Evolutionary conservation across 768 basidiomycete genomes (phyloP).

Genomic region (Amanita thiersii): DNA sequence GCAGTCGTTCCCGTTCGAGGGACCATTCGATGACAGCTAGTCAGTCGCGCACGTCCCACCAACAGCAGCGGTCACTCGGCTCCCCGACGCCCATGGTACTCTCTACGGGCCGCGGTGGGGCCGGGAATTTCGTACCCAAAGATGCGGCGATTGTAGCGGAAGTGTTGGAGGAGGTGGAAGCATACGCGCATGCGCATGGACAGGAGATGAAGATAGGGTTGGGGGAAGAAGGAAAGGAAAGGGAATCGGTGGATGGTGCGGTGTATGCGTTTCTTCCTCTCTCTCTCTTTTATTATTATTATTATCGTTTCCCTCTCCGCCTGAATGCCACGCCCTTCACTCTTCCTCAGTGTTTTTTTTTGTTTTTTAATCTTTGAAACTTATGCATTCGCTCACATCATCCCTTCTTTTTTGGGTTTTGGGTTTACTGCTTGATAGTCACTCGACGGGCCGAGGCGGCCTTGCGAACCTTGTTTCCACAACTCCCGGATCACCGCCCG

Average conservation of each 20-base stretch:
- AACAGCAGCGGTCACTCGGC: no score
- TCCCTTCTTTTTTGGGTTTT: no score
- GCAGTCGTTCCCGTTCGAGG: no score
- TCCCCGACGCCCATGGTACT: no score
- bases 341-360: not conserved
- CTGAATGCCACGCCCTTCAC: not conserved
- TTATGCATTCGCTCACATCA: not conserved
- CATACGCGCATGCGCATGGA: slow-evolving; percentile 20
- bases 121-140: slow-evolving; percentile 43
- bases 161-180: slow-evolving; percentile 17
- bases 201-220: no score
- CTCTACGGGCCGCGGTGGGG: slow-evolving; percentile 60
- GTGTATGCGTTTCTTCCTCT: not conserved
- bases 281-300: no score
- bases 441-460: slow-evolving; percentile 8
- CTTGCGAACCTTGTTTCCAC: slow-evolving; percentile 4
- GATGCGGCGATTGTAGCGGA: slow-evolving; percentile 19
- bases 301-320: no score
- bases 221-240: no score
- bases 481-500: not conserved
- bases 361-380: not conserved
- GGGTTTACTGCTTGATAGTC: not conserved
- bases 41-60: no score
- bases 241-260: not conserved
- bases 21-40: no score